A percentile compares a stretch with the other conserved stretches of the same genome.
Evolutionary conservation across 352 stramenopile genomes (phyloP).

Genomic region (Thalassiosira mediterranea): DNA sequence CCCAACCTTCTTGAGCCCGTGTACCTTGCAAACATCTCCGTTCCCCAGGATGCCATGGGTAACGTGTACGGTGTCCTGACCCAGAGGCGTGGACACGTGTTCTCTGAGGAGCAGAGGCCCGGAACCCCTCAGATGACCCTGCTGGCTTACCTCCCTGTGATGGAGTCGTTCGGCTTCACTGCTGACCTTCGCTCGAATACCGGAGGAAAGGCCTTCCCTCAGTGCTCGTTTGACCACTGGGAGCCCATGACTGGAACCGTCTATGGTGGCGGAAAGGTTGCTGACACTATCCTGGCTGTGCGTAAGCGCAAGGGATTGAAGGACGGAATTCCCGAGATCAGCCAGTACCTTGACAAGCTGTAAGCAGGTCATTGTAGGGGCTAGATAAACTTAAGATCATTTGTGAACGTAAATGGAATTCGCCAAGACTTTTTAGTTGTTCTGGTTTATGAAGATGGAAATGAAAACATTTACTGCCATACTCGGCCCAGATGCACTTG

Average conservation of each 20-base stretch:
- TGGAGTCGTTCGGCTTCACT: slow-evolving; percentile 99
- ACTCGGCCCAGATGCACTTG: too few relatives aligned
- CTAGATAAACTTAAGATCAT: slow-evolving; percentile 11
- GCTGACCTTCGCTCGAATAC: slow-evolving; percentile 96
- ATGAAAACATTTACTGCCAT: too few relatives aligned
- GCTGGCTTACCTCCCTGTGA: slow-evolving; percentile 99
- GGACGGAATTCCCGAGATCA: slow-evolving; percentile 95
- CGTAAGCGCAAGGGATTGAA: slow-evolving; percentile 97
- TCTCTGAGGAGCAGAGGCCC: slow-evolving; percentile 96
- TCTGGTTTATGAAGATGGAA: too few relatives aligned
- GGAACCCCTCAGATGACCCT: slow-evolving; percentile 98
- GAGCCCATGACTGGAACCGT: slow-evolving; percentile 94
- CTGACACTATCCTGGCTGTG: slow-evolving; percentile 93
- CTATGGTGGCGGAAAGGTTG: slow-evolving; percentile 91
- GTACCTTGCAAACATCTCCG: slow-evolving; percentile 98
- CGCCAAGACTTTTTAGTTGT: neutral
- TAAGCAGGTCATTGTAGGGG: slow-evolving; percentile 84
- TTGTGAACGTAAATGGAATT: slow-evolving; percentile 6
- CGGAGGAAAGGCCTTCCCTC: slow-evolving; percentile 99
- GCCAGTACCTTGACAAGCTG: slow-evolving; percentile 99
- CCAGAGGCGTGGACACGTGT: slow-evolving; percentile 97
- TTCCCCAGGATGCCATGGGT: slow-evolving; percentile 97
- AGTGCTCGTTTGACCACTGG: slow-evolving; percentile 99
- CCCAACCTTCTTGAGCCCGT: slow-evolving; percentile 97
- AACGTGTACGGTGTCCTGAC: slow-evolving; percentile 99